Conservation (phyloP, 2,329 filamentous ascomycete genomes). For the Trichoderma atrobrunneum region DNA sequence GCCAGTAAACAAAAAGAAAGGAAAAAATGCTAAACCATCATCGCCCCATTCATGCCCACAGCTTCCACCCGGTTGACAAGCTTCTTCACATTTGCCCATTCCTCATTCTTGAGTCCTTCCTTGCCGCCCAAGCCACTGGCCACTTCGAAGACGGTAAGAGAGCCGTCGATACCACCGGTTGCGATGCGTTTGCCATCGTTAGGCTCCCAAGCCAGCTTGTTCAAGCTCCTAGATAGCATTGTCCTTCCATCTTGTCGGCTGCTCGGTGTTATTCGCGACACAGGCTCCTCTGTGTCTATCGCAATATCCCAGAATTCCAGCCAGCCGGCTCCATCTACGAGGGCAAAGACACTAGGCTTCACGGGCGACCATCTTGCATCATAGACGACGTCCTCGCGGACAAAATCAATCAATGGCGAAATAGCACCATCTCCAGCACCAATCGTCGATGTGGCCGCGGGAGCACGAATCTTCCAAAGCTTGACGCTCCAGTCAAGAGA, state of each 20-base stretch:
- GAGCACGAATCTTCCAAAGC: slow-evolving; percentile 88
- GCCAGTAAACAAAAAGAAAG: slow-evolving; percentile 4
- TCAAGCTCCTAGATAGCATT: slow-evolving; percentile 80
- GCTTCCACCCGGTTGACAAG: slow-evolving; percentile 74
- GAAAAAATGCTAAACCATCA: slow-evolving; percentile 34
- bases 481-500: slow-evolving; percentile 97
- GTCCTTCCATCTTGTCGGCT: slow-evolving; percentile 61
- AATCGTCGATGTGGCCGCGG: slow-evolving; percentile 66
- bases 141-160: slow-evolving; percentile 91
- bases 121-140: slow-evolving; percentile 77
- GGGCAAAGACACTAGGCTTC: slow-evolving; percentile 89
- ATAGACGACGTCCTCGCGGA: slow-evolving; percentile 94
- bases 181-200: slow-evolving; percentile 83
- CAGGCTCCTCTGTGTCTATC: slow-evolving; percentile 86
- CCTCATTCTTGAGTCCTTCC: slow-evolving; percentile 78
- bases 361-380: slow-evolving; percentile 93
- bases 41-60: slow-evolving; percentile 49
- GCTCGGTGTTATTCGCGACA: slow-evolving; percentile 74
- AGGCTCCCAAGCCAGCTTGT: slow-evolving; percentile 92
- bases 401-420: slow-evolving; percentile 80
- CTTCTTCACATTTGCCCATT: slow-evolving; percentile 93
- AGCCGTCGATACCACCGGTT: slow-evolving; percentile 87
- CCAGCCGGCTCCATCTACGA: slow-evolving; percentile 89
- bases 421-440: slow-evolving; percentile 54
- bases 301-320: slow-evolving; percentile 96